phyloP scores from a whole-genome alignment of 768 basidiomycete species.

The Boletus speciosus region DNA sequence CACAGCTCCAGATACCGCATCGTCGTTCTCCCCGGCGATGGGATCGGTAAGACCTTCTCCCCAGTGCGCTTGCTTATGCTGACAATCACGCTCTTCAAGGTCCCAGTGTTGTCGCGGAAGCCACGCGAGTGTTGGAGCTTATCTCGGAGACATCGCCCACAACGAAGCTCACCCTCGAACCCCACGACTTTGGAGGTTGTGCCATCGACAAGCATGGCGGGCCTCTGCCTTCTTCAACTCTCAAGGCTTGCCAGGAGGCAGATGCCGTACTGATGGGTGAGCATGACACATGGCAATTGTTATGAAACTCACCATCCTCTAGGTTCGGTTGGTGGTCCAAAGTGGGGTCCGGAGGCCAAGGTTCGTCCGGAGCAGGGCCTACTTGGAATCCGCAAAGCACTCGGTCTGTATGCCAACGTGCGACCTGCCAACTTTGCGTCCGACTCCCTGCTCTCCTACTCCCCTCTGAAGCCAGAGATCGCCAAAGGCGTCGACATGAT shows the following conservation, averaged over 20 bases:
- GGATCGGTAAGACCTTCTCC: constrained; percentile 65
- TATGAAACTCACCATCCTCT: constrained; percentile 2
- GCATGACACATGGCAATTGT: constrained; percentile 12
- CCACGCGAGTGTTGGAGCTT: constrained; percentile 74
- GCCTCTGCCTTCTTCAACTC: constrained; percentile 78
- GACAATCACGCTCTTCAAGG: constrained; percentile 42
- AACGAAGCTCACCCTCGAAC: constrained; percentile 69
- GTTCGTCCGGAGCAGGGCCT: constrained; percentile 93
- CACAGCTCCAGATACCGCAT: constrained; percentile 66
- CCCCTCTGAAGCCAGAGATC: constrained; percentile 83
- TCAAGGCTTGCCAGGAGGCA: constrained; percentile 86
- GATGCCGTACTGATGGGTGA: constrained; percentile 95
- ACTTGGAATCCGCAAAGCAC: constrained; percentile 81
- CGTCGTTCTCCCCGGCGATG: constrained; percentile 91
- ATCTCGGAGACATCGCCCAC: constrained; percentile 60
- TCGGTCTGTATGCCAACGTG: constrained; percentile 97
- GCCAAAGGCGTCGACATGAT: constrained; percentile 87
- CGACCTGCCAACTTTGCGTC: constrained; percentile 95
- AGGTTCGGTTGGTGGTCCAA: constrained; percentile 99
- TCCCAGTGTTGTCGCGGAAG: constrained; percentile 87
- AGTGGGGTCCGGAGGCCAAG: constrained; percentile 89
- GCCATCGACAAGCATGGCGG: constrained; percentile 89
- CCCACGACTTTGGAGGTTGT: constrained; percentile 84
- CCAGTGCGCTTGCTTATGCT: background rate
- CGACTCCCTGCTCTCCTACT: constrained; percentile 80